Percentiles rank a stretch among this genome's conserved stretches.
These are phyloP conservation scores for Rheum nobile DNA, from an alignment of 148 eudicot species.

Conservation along the genomic window DNA sequence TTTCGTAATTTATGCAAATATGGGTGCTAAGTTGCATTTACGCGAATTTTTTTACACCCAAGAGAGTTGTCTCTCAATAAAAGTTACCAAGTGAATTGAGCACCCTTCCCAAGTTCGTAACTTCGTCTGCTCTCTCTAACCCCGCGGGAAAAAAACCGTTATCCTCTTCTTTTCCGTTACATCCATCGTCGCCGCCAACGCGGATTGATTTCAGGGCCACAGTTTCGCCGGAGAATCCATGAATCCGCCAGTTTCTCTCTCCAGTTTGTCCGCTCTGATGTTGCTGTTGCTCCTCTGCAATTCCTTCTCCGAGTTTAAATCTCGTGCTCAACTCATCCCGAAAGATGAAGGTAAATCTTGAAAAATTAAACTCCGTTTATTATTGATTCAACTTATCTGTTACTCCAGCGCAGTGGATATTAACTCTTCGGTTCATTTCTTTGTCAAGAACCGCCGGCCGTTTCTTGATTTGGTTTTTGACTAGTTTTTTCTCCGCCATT, in stretches of 20 bases:
- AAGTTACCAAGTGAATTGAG: too few relatives aligned
- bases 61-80: too few relatives aligned
- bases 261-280: neutral
- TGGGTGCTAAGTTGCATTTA: too few relatives aligned
- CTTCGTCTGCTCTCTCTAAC: neutral
- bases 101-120: neutral
- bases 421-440: too few relatives aligned
- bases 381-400: too few relatives aligned
- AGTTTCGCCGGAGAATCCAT: neutral
- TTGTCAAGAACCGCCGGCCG: too few relatives aligned
- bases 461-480: too few relatives aligned
- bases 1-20: too few relatives aligned
- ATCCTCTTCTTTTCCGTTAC: neutral
- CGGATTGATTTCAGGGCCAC: neutral
- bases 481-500: too few relatives aligned
- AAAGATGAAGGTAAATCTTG: neutral
- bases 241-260: neutral
- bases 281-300: neutral
- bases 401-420: too few relatives aligned
- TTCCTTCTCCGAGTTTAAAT: neutral
- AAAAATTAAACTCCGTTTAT: too few relatives aligned
- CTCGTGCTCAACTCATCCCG: constrained; percentile 4
- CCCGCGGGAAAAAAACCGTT: neutral
- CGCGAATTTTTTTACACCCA: too few relatives aligned
- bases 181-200: neutral